Percentiles rank a stretch among this genome's conserved stretches.
Evolutionary conservation across 768 basidiomycete species (phyloP).

Genomic region (Agaricus subrufescens): DNA sequence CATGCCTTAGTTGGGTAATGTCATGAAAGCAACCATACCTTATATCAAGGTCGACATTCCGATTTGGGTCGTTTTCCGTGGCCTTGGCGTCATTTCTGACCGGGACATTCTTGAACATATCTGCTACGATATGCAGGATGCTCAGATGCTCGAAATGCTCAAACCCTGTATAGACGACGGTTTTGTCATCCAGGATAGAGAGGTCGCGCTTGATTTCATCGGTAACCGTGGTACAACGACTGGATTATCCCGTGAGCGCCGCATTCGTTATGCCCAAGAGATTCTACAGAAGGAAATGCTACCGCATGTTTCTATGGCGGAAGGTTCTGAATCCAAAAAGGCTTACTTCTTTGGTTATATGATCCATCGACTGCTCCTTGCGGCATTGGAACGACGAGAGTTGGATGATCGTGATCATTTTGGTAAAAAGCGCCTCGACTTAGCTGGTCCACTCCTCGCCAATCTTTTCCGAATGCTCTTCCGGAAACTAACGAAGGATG

Average conservation of each 20-base stretch:
- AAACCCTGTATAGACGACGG: constrained; percentile 99
- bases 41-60: constrained; percentile 99
- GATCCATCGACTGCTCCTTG: constrained; percentile 93
- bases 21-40: constrained; percentile 95
- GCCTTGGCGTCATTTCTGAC: constrained; percentile 95
- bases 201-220: constrained; percentile 96
- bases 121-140: constrained; percentile 95
- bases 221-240: constrained; percentile 96
- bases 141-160: constrained; percentile 95
- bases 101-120: constrained; percentile 98
- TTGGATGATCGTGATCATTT: constrained; percentile 99
- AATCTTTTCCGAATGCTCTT: constrained; percentile 98
- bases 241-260: constrained; percentile 85
- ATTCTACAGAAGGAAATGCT: constrained; percentile 99
- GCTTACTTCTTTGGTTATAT: constrained; percentile 99
- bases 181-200: constrained; percentile 96
- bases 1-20: constrained; percentile 66
- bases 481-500: constrained; percentile 93
- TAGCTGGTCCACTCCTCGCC: constrained; percentile 94
- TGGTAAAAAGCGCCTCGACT: constrained; percentile 94
- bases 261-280: constrained; percentile 94
- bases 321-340: constrained; percentile 96
- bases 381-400: constrained; percentile 90
- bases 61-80: constrained; percentile 98
- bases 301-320: constrained; percentile 93